Percentiles rank a stretch among this genome's conserved stretches.
phyloP scores from a whole-genome alignment of 139 green algal genomes.

The Pedinophyceae sp. region DNA sequence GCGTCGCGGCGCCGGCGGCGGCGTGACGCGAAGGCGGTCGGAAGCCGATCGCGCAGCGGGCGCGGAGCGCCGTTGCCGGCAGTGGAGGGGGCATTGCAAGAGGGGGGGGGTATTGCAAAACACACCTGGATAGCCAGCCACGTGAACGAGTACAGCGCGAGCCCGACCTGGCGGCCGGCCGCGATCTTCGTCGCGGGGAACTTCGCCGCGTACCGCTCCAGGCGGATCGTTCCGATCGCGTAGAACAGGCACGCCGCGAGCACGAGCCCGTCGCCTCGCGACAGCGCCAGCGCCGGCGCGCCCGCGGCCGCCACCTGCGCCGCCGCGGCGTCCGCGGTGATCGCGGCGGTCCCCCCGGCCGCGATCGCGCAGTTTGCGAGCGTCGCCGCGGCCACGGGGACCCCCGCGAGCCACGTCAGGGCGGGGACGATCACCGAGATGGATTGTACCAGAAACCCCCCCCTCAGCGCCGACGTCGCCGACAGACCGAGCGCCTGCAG shows the following conservation, averaged over 20 bases:
- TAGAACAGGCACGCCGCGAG: constrained; percentile 21
- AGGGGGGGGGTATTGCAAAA: too few species aligned
- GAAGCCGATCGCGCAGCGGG: too few species aligned
- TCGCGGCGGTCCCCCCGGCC: neutral
- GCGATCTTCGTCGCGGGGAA: constrained; percentile 18
- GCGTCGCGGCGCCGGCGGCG: too few species aligned
- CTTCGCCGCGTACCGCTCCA: constrained; percentile 19
- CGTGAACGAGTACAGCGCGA: constrained; percentile 6
- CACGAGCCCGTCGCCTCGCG: too few species aligned
- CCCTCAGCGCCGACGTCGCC: constrained; percentile 22
- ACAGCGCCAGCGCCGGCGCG: too few species aligned
- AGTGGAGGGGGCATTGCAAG: too few species aligned
- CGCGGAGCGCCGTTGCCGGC: neutral
- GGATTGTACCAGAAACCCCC: constrained; percentile 32
- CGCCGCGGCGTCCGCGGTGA: too few species aligned
- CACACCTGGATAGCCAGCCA: constrained; percentile 10
- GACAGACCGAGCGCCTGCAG: constrained; percentile 19
- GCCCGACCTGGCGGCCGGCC: constrained; percentile 24
- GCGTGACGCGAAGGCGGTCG: too few species aligned
- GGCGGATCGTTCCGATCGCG: constrained; percentile 14
- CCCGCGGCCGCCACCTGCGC: neutral
- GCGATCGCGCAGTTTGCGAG: constrained; percentile 2
- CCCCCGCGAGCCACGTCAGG: constrained; percentile 23
- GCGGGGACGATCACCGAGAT: constrained; percentile 27
- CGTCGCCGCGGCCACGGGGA: constrained; percentile 2